Evolutionary conservation across 306 rosid genomes (phyloP), one percentile per base, ranked within the genome.

Genomic region (Lupinus albus): DNA sequence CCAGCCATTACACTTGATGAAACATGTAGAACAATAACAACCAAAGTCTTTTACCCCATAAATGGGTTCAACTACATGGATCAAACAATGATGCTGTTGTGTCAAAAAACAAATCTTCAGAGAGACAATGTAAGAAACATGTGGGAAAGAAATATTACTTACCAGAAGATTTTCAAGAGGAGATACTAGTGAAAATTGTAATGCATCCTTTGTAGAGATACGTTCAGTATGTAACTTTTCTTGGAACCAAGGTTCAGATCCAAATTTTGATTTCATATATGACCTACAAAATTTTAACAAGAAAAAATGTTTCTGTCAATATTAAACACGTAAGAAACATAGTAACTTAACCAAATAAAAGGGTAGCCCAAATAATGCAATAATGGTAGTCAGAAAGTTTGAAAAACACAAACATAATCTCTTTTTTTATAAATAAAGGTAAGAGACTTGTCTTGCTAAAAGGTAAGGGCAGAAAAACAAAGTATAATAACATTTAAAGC

Each of bases 191-290:
- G 84, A 86, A 36, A 67, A 70, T 69, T 88, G 88, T 2, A 93
- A 79, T 57, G 96, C 94, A 45, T 93, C 98, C 83, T 88, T 90
- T 32, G 80, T 71, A 35, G 97, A 83, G 70, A 82, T 51, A 78
- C 82, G 76, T 64, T 78, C 76, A 62, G 48, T 7, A 14, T 68
- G 70, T 44, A 75, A 67, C 64, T 68, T 80, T 14, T 79, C 75
- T 54, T 77, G 87, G 76, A 89, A 86, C 93, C 93, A 87, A 28
- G 74, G 72, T 67, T 86, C 91, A 67, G 81, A 74, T 28, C 82
- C 91, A 64, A 71, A 87, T 72, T 83, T 89, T 2, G 18, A 76
- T 85, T 86, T 82, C 81, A 93, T 55, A 65, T 77, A 81, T 3
- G 77, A 70, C 84, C 98, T 89, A 50, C 44, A 83, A 48, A 67